Base-by-base conservation (phyloP, 2,329 filamentous ascomycete species). In the Drechslerella stenobrocha region DNA sequence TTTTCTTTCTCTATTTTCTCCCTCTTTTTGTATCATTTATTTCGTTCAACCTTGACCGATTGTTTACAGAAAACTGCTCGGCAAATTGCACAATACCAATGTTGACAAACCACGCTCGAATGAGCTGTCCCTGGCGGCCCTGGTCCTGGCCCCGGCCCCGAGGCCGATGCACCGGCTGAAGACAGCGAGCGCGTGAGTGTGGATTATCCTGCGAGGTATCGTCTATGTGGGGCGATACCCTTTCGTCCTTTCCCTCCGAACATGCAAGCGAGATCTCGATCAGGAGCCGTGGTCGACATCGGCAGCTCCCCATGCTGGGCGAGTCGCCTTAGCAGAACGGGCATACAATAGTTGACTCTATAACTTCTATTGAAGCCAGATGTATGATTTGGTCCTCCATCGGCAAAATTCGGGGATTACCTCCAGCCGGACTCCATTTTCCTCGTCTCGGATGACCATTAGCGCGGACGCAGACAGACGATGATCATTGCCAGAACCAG, bases 391-490 rank as follows among this genome's bases (percentile, higher is more conserved):
- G n/a, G n/a, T n/a, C n/a, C n/a, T n/a, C n/a, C n/a, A n/a, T 67
- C 63, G 55, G 63, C 55, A 55, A 67, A 67, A 67, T 44, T 60
- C 63, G 63, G 63, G 46, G 45, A 67, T 47, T 42, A 32, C 30
- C 34, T n/a, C 32, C 2, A 20, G 22, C 7, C 22, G n/a, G 28
- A 11, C 28, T 24, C 44, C 22, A 47, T 26, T 13, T n/a, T n/a
- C n/a, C 18, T 5, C 23, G 8, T 9, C 9, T 11, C 20, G 24
- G 23, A 23, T 8, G 9, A 5, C 22, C 44, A 15, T 23, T 47
- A 23, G 26, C 11, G 13, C 18, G 22, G 8, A 13, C 24, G 44
- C 13, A 44, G 52, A 53, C 40, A 22, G 32, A n/a, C 26, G 50
- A 51, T 23, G 63, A 67, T 67, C 55, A 18, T 50, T 60, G 60